Base-by-base conservation (phyloP, 163 green algal genomes). In the Chlorella variabilis region DNA sequence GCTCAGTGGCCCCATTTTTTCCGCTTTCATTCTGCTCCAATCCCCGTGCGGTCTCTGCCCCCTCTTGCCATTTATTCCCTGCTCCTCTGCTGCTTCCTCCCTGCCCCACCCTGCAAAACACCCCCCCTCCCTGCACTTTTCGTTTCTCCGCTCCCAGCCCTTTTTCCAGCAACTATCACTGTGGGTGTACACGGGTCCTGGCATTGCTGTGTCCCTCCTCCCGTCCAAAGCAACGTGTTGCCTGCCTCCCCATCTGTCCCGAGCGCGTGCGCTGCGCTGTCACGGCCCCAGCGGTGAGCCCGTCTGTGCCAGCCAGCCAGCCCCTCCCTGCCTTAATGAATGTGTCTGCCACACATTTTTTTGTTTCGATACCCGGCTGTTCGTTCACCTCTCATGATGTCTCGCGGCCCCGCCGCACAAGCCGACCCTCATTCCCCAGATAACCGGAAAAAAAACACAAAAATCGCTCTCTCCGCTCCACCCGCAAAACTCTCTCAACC, bases 161-260 rank as follows among this genome's bases (percentile, higher is more conserved):
- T 38, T 67, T 67, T 67, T 67, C 59, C 27, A 21, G 54, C 54
- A 33, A 29, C n/a, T 20, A 39, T 39, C 27, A 67, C 59, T 67
- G 59, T 38, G 59, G 59, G 59, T 67, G 59, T 67, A 67, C 29
- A 36, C 38, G 54, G 59, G 59, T 67, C 59, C 59, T 38, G 59
- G 59, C 59, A 67, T 67, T 67, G 59, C 59, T 67, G 59, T 67
- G 8, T 18, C 59, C 59, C n/a, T 20, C 23, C 38, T 13, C 59
- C 59, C 59, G 29, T 39, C 29, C 8, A 36, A 36, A 67, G 25
- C 51, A 67, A 67, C n/a, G 15, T 15, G 9, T 62, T 62, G 15
- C 15, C 54, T 62, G 20, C 13, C 54, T 15, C 20, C n/a, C n/a
- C 59, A 63, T 29, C 23, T 63, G 59, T 67, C n/a, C 23, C 18